These are phyloP conservation scores for Poa pratensis DNA, from an alignment of 176 grass and related monocot genomes.

Conservation along the genomic window DNA sequence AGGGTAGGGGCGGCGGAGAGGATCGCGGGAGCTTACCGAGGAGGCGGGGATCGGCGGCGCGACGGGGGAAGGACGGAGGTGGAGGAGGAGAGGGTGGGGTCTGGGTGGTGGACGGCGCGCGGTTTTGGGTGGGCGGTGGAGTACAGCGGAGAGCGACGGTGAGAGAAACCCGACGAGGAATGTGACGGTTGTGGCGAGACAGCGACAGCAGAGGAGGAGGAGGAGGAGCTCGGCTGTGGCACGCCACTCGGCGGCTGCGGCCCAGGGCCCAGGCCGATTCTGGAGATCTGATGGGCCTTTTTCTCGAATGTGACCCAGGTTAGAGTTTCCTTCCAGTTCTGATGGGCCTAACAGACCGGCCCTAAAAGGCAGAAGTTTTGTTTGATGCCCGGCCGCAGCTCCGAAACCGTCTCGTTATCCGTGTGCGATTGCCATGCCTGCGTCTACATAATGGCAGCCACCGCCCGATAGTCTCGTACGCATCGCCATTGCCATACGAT, in stretches of 20 bases:
- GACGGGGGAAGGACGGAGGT: neutral
- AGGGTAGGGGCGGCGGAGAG: neutral
- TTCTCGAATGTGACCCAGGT: too few relatives aligned
- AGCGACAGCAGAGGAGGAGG: neutral
- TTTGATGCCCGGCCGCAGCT: too few relatives aligned
- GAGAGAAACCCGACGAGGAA: slow-evolving; percentile 15
- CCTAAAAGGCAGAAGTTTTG: too few relatives aligned
- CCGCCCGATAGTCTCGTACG: too few relatives aligned
- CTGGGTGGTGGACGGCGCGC: neutral
- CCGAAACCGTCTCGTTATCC: too few relatives aligned
- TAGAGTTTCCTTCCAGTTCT: too few relatives aligned
- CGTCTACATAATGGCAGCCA: too few relatives aligned
- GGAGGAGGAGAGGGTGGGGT: neutral
- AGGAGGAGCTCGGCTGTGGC: neutral
- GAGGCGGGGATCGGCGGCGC: slow-evolving; percentile 19
- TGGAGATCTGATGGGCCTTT: neutral
- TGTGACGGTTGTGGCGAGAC: neutral
- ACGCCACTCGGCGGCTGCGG: neutral
- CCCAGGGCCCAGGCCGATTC: neutral
- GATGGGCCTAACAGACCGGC: too few relatives aligned
- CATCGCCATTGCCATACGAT: too few relatives aligned
- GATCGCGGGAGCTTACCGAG: slow-evolving; percentile 1
- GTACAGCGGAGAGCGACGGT: slow-evolving; percentile 35
- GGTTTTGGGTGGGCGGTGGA: slow-evolving; percentile 23
- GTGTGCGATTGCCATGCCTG: too few relatives aligned